phyloP scores from a whole-genome alignment of 176 grass and related monocot genomes.

The Pontederia crassipes region DNA sequence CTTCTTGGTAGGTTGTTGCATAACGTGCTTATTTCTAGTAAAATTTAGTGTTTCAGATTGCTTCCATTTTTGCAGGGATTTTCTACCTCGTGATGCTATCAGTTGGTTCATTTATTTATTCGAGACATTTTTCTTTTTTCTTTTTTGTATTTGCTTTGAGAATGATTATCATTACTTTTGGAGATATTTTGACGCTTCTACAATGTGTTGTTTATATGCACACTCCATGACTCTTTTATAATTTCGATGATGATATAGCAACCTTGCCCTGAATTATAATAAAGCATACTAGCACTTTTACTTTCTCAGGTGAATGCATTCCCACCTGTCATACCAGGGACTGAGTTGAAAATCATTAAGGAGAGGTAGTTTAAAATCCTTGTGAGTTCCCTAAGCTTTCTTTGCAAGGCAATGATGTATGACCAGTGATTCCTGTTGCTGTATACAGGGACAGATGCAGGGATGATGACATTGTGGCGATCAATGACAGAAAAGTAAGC shows the following conservation, averaged over 20 bases:
- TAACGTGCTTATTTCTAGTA: no score
- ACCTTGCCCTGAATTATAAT: neutral
- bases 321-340: conserved; percentile 16
- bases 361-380: conserved; percentile 34
- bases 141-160: no score
- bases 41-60: no score
- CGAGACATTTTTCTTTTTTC: no score
- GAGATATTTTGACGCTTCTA: neutral
- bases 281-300: neutral
- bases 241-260: no score
- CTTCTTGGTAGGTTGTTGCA: no score
- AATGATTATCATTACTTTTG: no score
- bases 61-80: no score
- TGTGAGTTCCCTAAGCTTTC: neutral
- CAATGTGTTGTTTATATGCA: neutral
- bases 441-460: conserved; percentile 6
- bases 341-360: conserved; percentile 32
- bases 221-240: no score
- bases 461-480: conserved; percentile 11
- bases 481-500: conserved; percentile 16
- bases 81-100: no score
- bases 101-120: no score
- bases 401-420: neutral
- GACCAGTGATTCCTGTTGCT: neutral
- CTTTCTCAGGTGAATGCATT: conserved; percentile 23